Evolutionary conservation across 2,329 filamentous ascomycete species (phyloP).

Genomic region (Alternaria triticimaculans): DNA sequence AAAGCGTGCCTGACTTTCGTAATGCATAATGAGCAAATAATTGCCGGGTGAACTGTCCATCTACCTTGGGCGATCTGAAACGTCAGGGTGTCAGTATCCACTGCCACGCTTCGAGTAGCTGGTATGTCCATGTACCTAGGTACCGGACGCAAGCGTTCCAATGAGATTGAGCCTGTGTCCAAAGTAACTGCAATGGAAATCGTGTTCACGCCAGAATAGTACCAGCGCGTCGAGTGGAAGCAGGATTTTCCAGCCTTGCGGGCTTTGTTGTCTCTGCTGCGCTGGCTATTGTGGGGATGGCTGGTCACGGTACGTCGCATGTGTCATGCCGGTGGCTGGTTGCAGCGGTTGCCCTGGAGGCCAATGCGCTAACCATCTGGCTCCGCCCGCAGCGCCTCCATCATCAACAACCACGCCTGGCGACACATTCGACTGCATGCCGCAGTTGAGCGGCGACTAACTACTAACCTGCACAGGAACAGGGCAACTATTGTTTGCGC

Average conservation of each 20-base stretch:
- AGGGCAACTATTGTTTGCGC: constrained; percentile 20
- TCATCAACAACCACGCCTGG: constrained; percentile 35
- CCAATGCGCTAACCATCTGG: constrained; percentile 19
- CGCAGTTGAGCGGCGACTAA: constrained; percentile 33
- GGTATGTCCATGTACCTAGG: background rate
- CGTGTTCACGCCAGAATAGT: background rate
- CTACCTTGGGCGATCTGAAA: constrained; percentile 1
- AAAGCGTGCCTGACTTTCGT: background rate
- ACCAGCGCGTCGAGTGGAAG: background rate
- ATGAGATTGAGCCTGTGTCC: background rate
- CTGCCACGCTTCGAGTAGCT: background rate
- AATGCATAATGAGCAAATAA: constrained; percentile 2
- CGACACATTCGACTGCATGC: constrained; percentile 34
- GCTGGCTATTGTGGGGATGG: constrained; percentile 10
- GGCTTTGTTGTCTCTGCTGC: constrained; percentile 8
- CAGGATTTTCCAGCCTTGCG: background rate
- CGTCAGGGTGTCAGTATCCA: background rate
- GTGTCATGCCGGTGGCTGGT: constrained; percentile 14
- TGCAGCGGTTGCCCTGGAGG: constrained; percentile 17
- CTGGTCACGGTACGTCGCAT: constrained; percentile 2
- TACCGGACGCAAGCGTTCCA: background rate
- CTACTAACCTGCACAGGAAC: constrained; percentile 45
- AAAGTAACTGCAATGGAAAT: background rate
- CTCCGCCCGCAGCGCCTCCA: constrained; percentile 17
- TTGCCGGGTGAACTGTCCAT: background rate